Base-by-base conservation (phyloP, 2,329 filamentous ascomycete genomes). In the Fusarium acutatum region DNA sequence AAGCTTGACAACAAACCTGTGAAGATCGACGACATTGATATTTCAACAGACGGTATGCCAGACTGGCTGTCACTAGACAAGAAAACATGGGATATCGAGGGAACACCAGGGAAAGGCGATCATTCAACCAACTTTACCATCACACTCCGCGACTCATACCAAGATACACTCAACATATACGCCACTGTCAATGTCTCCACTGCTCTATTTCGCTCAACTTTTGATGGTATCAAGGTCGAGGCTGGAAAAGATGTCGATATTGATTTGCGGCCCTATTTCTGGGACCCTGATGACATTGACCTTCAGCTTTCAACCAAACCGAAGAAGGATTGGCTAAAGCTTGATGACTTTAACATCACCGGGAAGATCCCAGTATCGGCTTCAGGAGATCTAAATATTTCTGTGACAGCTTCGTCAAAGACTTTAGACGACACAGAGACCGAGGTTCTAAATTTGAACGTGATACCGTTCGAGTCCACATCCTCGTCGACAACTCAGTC, bases 61-160 rank as follows among this genome's bases (percentile, higher is more conserved):
- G 78, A 83, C 7, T 97, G 95, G 95, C 80, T 97, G 32, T 83
- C 83, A 0, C 88, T 96, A 60, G 86, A 96, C 76, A 82, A 86
- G 6, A 75, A 83, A 14, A 91, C 90, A 0, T 88, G 94, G 79
- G 83, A 82, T 2, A 81, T 97, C 12, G 86, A 83, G 37, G 95
- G 94, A 6, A 92, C 83, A 4, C 90, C 92, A 6, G 89, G 91
- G 1, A 77, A 84, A n/a, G 83, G 85, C 57, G 88, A 89, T 7
- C 84, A 85, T 54, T 88, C 90, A 8, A 85, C 88, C 34, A 92
- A 92, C 73, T 86, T 96, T 52, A 90, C 87, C 3, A 83, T 94
- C 40, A 86, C 83, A 18, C 90, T 90, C 15, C 86, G 82, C 18
- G 92, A 94, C 78, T 80, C 82, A 18, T 89, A 88, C 71, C 87